phyloP scores from a whole-genome alignment of 805 yeast genomes.

The Suhomyces pyralidae region DNA sequence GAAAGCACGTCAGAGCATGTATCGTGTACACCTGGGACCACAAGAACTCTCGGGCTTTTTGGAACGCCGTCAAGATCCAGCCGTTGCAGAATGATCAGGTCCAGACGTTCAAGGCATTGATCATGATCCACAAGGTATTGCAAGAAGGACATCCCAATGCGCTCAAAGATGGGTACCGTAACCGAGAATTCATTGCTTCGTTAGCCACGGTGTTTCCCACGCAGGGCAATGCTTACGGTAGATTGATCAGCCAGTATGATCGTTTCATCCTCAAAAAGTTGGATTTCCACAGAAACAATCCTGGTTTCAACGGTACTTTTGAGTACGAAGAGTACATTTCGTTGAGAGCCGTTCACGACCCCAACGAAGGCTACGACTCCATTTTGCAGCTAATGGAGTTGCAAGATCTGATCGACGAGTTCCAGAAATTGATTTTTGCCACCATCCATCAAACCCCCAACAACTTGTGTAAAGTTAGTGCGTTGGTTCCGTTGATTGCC shows the following conservation, averaged over 20 bases:
- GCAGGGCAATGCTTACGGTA: slow-evolving; percentile 55
- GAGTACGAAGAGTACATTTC: slow-evolving; percentile 95
- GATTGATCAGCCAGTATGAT: slow-evolving; percentile 75
- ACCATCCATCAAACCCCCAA: slow-evolving; percentile 57
- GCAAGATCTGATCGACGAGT: slow-evolving; percentile 79
- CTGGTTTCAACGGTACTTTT: slow-evolving; percentile 91
- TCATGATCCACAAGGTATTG: slow-evolving; percentile 84
- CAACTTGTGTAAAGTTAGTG: slow-evolving; percentile 76
- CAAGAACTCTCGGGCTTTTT: slow-evolving; percentile 75
- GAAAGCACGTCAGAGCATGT: slow-evolving; percentile 94
- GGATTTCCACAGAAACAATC: slow-evolving; percentile 77
- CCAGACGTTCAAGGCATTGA: slow-evolving; percentile 81
- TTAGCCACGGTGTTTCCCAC: slow-evolving; percentile 55
- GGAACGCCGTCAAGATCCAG: slow-evolving; percentile 75
- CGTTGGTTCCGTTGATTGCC: slow-evolving; percentile 84
- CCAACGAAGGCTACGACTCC: slow-evolving; percentile 92
- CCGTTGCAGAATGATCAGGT: slow-evolving; percentile 82
- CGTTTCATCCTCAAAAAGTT: slow-evolving; percentile 67
- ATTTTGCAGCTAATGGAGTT: slow-evolving; percentile 79
- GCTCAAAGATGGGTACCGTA: slow-evolving; percentile 73
- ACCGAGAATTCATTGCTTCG: slow-evolving; percentile 73
- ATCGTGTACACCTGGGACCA: slow-evolving; percentile 97
- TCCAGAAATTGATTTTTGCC: slow-evolving; percentile 73
- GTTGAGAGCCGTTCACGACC: slow-evolving; percentile 81
- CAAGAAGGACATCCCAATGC: slow-evolving; percentile 96